Conservation (phyloP, 192 early-diverging fungal species). For the Mycoemilia scoparia region DNA sequence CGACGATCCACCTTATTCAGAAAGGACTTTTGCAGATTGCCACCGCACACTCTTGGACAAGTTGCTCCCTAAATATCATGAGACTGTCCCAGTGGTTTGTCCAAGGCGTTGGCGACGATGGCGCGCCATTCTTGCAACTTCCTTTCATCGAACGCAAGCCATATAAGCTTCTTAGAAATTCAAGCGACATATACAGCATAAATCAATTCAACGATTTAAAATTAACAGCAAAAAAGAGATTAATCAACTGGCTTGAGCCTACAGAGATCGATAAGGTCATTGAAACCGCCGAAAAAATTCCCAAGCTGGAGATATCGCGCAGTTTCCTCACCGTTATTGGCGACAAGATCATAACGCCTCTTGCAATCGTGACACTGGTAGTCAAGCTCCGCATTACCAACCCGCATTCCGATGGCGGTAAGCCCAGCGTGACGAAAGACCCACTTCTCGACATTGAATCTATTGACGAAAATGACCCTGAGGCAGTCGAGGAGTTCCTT, state of each 20-base stretch:
- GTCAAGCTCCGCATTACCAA: slow-evolving; percentile 24
- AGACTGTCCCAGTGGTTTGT: slow-evolving; percentile 75
- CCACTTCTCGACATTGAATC: slow-evolving; percentile 19
- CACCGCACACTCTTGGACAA: slow-evolving; percentile 69
- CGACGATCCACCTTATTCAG: slow-evolving; percentile 52
- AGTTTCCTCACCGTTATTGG: slow-evolving; percentile 71
- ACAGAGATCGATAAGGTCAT: slow-evolving; percentile 51
- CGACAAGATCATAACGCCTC: slow-evolving; percentile 58
- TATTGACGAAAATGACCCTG: slow-evolving; percentile 23
- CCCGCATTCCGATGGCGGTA: slow-evolving; percentile 8
- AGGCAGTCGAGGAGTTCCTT: slow-evolving; percentile 17
- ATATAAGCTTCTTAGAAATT: slow-evolving; percentile 26
- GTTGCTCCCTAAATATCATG: slow-evolving; percentile 46
- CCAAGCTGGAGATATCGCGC: slow-evolving; percentile 52
- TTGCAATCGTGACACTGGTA: slow-evolving; percentile 57
- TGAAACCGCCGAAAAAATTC: slow-evolving; percentile 58
- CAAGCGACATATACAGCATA: slow-evolving; percentile 34
- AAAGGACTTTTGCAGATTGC: slow-evolving; percentile 77
- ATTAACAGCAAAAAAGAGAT: slow-evolving; percentile 37
- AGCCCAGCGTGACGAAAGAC: slow-evolving; percentile 1
- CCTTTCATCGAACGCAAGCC: slow-evolving; percentile 59
- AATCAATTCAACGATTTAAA: slow-evolving; percentile 47
- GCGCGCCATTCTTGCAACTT: slow-evolving; percentile 67
- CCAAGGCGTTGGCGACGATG: slow-evolving; percentile 68
- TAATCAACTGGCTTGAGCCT: slow-evolving; percentile 34